Evolutionary conservation across 2,329 filamentous ascomycete genomes (phyloP).

Genomic region (Fusarium brevicatenulatum): DNA sequence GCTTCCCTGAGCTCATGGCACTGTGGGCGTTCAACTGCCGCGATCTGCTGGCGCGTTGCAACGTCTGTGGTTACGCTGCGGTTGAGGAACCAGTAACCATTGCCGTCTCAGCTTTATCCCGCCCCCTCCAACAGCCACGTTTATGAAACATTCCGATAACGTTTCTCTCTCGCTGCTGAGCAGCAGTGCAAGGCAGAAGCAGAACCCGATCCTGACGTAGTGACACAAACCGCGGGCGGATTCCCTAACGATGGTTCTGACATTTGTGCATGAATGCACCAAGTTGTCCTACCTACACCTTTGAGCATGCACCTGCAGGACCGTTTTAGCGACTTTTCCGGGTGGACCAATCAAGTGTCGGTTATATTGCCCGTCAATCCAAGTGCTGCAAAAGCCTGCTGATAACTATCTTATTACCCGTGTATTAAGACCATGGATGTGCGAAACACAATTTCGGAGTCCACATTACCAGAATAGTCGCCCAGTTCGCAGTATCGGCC

Average conservation of each 20-base stretch:
- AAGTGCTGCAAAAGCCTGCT: conserved; percentile 34
- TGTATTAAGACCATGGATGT: conserved; percentile 43
- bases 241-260: conserved; percentile 31
- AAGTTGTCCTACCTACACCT: conserved; percentile 36
- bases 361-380: conserved; percentile 8
- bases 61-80: conserved; percentile 39
- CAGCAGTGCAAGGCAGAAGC: not conserved
- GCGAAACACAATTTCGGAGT: conserved; percentile 46
- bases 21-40: conserved; percentile 44
- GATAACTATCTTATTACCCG: conserved; percentile 43
- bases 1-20: conserved; percentile 35
- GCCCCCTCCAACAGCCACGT: conserved; percentile 5
- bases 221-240: conserved; percentile 24
- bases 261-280: conserved; percentile 35
- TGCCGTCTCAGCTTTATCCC: conserved; percentile 19
- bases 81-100: conserved; percentile 33
- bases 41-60: conserved; percentile 40
- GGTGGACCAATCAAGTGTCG: conserved; percentile 33
- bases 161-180: conserved; percentile 4
- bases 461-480: conserved; percentile 36
- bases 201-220: conserved; percentile 19
- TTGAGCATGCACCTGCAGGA: conserved; percentile 43
- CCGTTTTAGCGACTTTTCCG: conserved; percentile 42
- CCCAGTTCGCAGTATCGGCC: conserved; percentile 36
- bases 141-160: conserved; percentile 25